Percentiles rank a stretch among this genome's conserved stretches.
phyloP scores from a whole-genome alignment of 1,284 basidiomycete species.

The Pseudozyma thailandica region DNA sequence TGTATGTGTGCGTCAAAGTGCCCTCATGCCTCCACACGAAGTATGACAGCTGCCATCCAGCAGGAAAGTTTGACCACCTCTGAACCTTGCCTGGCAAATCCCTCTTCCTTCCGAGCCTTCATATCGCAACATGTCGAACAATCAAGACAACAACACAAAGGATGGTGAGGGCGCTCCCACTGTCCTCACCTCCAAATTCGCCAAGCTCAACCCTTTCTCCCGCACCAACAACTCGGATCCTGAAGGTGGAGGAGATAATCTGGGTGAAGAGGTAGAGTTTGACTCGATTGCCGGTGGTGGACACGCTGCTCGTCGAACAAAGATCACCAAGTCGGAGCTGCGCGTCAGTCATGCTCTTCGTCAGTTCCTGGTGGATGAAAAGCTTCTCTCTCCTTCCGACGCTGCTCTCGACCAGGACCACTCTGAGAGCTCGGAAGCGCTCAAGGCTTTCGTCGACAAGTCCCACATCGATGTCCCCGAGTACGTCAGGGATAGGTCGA shows the following conservation, averaged over 20 bases:
- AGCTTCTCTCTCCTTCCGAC: constrained; percentile 37
- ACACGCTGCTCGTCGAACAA: constrained; percentile 48
- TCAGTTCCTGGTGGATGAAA: constrained; percentile 41
- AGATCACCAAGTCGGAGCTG: constrained; percentile 52
- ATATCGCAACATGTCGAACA: constrained; percentile 23
- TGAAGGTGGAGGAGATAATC: constrained; percentile 52
- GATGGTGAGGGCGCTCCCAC: constrained; percentile 39
- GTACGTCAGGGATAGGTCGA: constrained; percentile 48
- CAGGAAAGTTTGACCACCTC: not conserved
- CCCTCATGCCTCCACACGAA: not conserved
- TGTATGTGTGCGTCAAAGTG: constrained; percentile 1
- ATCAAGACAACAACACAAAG: constrained; percentile 34
- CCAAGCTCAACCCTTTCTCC: constrained; percentile 57
- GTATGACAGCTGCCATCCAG: not conserved
- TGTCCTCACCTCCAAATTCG: constrained; percentile 50
- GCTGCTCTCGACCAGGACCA: constrained; percentile 25
- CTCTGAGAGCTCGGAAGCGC: constrained; percentile 20
- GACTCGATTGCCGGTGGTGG: constrained; percentile 60
- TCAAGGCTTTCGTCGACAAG: constrained; percentile 44
- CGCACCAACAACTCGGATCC: constrained; percentile 40
- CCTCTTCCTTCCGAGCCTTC: no score
- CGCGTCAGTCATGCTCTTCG: constrained; percentile 55
- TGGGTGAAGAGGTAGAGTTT: constrained; percentile 56
- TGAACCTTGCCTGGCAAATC: no score
- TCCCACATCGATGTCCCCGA: constrained; percentile 55